Conservation (phyloP, 208 protist species). For the Angomonas desouzai region DNA sequence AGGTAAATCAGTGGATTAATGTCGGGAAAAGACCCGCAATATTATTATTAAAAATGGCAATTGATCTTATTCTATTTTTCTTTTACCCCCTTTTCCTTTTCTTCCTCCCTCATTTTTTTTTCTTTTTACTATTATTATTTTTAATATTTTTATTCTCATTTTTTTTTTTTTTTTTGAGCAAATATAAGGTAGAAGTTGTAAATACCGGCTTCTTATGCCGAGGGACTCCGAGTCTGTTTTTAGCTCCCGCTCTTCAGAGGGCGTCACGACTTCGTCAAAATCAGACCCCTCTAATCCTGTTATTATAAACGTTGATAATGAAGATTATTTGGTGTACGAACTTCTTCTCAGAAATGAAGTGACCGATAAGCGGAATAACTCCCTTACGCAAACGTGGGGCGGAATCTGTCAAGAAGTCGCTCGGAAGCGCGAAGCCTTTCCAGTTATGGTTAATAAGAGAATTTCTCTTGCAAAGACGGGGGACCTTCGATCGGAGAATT, state of each 20-base stretch:
- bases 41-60: too few relatives aligned
- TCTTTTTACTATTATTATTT: slow-evolving; percentile 11
- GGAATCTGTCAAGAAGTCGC: neutral
- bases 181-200: neutral
- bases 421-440: neutral
- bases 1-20: neutral
- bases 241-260: neutral
- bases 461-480: slow-evolving; percentile 2
- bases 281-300: neutral
- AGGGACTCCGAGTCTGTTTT: slow-evolving; percentile 10
- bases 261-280: neutral
- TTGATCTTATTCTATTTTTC: too few relatives aligned
- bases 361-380: neutral
- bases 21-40: neutral
- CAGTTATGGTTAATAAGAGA: neutral
- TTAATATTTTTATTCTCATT: slow-evolving; percentile 8
- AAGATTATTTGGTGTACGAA: neutral
- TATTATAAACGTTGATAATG: neutral
- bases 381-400: neutral
- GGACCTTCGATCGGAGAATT: neutral
- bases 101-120: too few relatives aligned
- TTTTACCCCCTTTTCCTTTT: too few relatives aligned
- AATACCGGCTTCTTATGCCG: neutral
- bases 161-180: slow-evolving; percentile 8
- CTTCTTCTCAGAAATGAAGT: neutral